A percentile compares a stretch with the other conserved stretches of the same genome.
phyloP scores from a whole-genome alignment of 306 rosid genomes.

The Mucuna pruriens region DNA sequence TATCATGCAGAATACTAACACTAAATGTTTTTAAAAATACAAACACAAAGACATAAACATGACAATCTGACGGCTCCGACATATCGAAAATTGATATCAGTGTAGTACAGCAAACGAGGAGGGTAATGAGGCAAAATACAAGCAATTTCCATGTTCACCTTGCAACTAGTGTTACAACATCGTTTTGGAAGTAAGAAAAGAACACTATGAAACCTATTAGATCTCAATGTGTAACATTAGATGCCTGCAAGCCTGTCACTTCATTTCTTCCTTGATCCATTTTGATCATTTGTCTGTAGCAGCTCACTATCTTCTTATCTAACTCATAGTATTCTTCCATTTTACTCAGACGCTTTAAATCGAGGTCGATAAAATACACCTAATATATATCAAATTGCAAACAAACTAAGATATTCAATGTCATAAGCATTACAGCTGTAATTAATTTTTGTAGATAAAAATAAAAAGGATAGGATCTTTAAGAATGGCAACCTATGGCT shows the following conservation, averaged over 20 bases:
- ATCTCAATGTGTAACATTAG: conserved; percentile 42
- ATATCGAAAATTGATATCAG: neutral
- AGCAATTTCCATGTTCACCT: conserved; percentile 29
- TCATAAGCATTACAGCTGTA: conserved; percentile 17
- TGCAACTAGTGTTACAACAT: conserved; percentile 22
- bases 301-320: conserved; percentile 82
- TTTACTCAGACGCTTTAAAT: conserved; percentile 76
- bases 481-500: conserved; percentile 6
- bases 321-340: conserved; percentile 82
- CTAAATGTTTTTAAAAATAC: neutral
- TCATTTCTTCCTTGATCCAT: conserved; percentile 51
- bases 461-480: neutral
- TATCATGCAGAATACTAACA: neutral
- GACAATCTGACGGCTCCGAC: neutral
- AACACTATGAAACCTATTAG: conserved; percentile 27
- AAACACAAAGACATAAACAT: neutral
- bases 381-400: conserved; percentile 47
- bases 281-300: conserved; percentile 61
- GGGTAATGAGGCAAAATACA: conserved; percentile 21
- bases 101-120: neutral
- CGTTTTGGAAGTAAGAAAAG: conserved; percentile 38
- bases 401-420: conserved; percentile 31
- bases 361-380: conserved; percentile 88
- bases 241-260: conserved; percentile 40
- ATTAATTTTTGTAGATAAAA: conserved; percentile 8